phyloP scores from a whole-genome alignment of 1,139 yeast genomes.

The Suhomyces ambrosiae region DNA sequence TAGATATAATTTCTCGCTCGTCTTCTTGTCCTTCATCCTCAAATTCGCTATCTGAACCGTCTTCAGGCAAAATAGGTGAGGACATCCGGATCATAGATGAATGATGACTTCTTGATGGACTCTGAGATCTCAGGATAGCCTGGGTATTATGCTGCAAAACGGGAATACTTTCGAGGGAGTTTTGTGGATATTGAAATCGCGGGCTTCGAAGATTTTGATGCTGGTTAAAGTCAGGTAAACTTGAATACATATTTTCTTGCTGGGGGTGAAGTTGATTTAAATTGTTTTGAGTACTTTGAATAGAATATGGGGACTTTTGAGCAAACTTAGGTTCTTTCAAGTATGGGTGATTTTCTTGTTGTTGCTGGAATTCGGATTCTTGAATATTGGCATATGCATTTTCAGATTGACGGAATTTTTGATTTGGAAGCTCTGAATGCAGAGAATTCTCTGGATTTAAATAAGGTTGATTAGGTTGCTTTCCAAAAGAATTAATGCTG shows the following conservation, averaged over 20 bases:
- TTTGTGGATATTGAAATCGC: not conserved
- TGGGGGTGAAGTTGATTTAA: not conserved
- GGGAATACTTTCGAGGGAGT: conserved; percentile 3
- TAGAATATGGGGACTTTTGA: too few species aligned
- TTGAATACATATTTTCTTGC: conserved; percentile 1
- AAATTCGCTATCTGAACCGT: conserved; percentile 12
- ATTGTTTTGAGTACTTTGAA: too few species aligned
- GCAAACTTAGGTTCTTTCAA: too few species aligned
- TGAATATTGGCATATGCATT: too few species aligned
- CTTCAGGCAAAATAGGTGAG: conserved; percentile 4
- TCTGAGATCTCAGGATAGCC: not conserved
- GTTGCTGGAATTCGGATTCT: too few species aligned
- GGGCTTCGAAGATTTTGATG: not conserved
- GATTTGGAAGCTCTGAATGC: too few species aligned
- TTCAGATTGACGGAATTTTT: too few species aligned
- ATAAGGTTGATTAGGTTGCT: not conserved
- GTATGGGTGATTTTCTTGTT: too few species aligned
- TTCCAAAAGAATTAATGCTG: conserved; percentile 3
- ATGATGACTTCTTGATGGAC: conserved; percentile 1
- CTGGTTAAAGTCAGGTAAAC: not conserved
- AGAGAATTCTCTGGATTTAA: not conserved
- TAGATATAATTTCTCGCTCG: too few species aligned
- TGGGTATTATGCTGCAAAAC: not conserved
- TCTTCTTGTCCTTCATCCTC: conserved; percentile 11
- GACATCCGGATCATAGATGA: conserved; percentile 4